phyloP scores from a whole-genome alignment of 2,329 filamentous ascomycete species.

The Botrytis aclada region DNA sequence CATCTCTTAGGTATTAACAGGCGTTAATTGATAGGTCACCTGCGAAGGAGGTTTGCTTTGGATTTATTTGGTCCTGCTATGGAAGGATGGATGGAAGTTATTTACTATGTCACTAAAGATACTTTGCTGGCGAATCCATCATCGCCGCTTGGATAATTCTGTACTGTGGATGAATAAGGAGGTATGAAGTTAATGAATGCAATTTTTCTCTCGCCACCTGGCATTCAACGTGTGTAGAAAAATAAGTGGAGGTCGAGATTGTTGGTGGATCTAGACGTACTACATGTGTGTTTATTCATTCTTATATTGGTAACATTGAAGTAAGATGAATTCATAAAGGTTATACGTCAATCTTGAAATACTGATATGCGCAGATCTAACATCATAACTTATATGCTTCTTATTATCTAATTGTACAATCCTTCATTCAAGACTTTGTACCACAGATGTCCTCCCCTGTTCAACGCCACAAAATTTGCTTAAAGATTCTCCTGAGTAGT shows the following conservation, averaged over 20 bases:
- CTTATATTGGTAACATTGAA: neutral
- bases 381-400: neutral
- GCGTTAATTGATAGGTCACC: conserved; percentile 5
- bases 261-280: too few species aligned
- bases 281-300: neutral
- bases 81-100: neutral
- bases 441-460: neutral
- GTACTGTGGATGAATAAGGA: neutral
- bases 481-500: neutral
- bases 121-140: neutral
- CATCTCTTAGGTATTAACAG: neutral
- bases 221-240: neutral
- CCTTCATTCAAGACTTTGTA: neutral
- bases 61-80: neutral
- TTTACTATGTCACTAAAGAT: neutral
- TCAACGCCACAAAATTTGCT: neutral
- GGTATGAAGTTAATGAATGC: neutral
- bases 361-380: neutral
- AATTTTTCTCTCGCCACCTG: neutral
- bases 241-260: neutral
- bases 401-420: conserved; percentile 3
- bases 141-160: neutral
- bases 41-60: neutral
- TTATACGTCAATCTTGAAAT: neutral
- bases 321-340: neutral